A percentile compares a stretch with the other conserved stretches of the same genome.
These are phyloP conservation scores for apple (Malus domestica) DNA, from an alignment of 306 rosid genomes.

Conservation along the genomic window DNA sequence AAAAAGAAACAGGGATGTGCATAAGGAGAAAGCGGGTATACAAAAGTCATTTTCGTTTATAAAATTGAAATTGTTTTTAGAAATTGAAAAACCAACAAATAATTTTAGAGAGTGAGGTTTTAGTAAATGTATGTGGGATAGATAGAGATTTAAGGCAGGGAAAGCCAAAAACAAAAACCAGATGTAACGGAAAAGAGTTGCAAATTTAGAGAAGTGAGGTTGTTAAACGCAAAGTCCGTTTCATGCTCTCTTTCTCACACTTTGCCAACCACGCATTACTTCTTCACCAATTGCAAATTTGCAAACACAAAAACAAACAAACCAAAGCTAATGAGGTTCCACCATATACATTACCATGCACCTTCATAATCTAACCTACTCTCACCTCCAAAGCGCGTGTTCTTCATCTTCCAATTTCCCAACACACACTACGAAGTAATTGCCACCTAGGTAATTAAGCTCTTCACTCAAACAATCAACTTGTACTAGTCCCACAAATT, in stretches of 20 bases:
- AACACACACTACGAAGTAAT: neutral
- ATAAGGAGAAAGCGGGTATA: no score
- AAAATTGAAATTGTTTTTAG: neutral
- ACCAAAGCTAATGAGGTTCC: neutral
- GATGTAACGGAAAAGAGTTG: conserved; percentile 48
- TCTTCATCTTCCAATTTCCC: neutral
- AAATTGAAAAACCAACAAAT: neutral
- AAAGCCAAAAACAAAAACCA: conserved; percentile 26
- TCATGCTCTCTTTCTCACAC: conserved; percentile 92
- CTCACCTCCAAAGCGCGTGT: neutral
- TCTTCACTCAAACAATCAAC: conserved; percentile 5
- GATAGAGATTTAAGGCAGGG: neutral
- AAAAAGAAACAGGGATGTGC: neutral
- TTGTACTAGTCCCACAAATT: conserved; percentile 3
- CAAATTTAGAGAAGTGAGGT: conserved; percentile 46
- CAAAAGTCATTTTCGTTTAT: no score
- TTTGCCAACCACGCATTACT: conserved; percentile 59
- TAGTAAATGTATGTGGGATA: conserved; percentile 18
- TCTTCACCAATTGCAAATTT: neutral
- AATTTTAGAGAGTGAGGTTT: conserved; percentile 28
- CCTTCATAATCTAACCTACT: neutral
- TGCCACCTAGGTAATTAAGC: neutral
- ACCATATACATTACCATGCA: neutral
- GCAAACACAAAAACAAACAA: neutral
- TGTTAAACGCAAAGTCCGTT: conserved; percentile 44